Conservation (phyloP, 805 yeast genomes). For the Candida sithepensis region DNA sequence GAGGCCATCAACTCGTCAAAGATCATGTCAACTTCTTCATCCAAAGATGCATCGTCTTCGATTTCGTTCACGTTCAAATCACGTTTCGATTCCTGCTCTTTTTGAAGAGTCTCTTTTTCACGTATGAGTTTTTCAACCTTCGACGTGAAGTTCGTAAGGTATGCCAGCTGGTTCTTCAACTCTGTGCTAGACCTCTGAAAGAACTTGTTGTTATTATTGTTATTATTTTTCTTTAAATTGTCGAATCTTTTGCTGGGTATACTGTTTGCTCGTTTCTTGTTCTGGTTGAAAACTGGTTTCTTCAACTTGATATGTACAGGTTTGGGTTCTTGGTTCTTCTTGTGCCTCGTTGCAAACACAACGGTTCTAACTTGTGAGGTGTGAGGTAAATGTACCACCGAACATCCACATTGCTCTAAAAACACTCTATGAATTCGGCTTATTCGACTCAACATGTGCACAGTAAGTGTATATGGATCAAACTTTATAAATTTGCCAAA, state of each 20-base stretch:
- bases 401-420: too few relatives aligned
- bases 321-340: background rate
- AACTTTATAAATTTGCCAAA: too few relatives aligned
- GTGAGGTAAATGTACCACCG: too few relatives aligned
- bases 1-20: conserved; percentile 24
- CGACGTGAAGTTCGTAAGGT: conserved; percentile 18
- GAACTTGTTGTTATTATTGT: background rate
- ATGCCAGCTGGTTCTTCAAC: background rate
- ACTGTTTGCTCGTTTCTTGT: too few relatives aligned
- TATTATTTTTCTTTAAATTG: background rate
- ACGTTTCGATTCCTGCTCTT: conserved; percentile 12
- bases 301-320: background rate
- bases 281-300: too few relatives aligned
- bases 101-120: conserved; percentile 16
- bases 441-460: too few relatives aligned
- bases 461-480: too few relatives aligned
- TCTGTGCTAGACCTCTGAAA: background rate
- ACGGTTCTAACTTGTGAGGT: conserved; percentile 5
- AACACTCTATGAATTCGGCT: too few relatives aligned
- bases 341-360: conserved; percentile 7
- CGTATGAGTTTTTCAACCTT: conserved; percentile 21
- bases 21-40: conserved; percentile 27
- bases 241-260: too few relatives aligned
- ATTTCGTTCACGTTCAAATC: conserved; percentile 21
- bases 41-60: conserved; percentile 9